phyloP scores from a whole-genome alignment of 441 rosid species.

The Gossypium schwendimanii region DNA sequence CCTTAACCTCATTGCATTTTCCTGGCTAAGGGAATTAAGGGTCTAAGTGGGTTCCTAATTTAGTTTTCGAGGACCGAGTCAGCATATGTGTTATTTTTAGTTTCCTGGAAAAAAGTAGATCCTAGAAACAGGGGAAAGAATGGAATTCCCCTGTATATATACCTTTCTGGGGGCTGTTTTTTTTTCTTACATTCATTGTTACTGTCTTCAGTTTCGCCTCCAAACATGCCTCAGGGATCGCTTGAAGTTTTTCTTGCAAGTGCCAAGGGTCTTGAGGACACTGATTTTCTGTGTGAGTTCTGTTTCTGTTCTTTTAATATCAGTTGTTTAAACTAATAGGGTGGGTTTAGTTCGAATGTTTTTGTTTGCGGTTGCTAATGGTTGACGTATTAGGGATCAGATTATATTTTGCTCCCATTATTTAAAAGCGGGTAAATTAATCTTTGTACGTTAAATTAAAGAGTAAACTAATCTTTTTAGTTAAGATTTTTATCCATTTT shows the following conservation, averaged over 20 bases:
- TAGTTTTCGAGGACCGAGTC: not conserved
- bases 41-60: too few relatives aligned
- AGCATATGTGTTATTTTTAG: not conserved
- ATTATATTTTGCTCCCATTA: too few relatives aligned
- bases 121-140: not conserved
- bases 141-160: not conserved
- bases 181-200: not conserved
- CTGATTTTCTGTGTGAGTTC: slow-evolving; percentile 32
- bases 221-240: slow-evolving; percentile 33
- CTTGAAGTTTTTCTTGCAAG: slow-evolving; percentile 37
- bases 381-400: too few relatives aligned
- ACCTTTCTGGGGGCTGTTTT: not conserved
- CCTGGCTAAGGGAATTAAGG: too few relatives aligned
- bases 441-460: too few relatives aligned
- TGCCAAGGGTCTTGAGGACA: slow-evolving; percentile 33
- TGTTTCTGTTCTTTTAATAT: not conserved
- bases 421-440: too few relatives aligned
- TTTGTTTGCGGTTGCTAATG: too few relatives aligned
- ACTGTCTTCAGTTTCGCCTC: not conserved
- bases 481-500: too few relatives aligned
- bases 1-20: too few relatives aligned
- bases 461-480: too few relatives aligned
- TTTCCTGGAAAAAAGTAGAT: not conserved
- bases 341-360: too few relatives aligned
- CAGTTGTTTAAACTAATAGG: too few relatives aligned